Percentiles rank a stretch among this genome's conserved stretches.
phyloP scores from a whole-genome alignment of 768 basidiomycete genomes.

The Collybia sordida region DNA sequence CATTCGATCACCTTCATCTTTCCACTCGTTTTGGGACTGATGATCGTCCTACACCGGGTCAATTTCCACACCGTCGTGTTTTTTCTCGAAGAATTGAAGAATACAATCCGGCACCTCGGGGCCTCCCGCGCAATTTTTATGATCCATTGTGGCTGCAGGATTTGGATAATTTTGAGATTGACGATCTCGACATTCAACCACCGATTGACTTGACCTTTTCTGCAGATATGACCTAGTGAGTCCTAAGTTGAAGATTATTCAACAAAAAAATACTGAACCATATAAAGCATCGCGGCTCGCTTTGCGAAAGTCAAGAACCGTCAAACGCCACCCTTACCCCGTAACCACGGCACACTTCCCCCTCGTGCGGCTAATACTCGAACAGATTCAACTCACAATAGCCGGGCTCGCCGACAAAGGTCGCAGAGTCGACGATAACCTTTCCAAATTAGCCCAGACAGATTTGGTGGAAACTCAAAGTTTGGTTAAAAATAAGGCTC shows the following conservation, averaged over 20 bases:
- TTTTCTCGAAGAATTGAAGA: background rate
- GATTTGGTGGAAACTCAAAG: no score
- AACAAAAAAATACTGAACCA: background rate
- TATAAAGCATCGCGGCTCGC: background rate
- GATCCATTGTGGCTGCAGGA: constrained; percentile 4
- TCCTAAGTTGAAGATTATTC: no score
- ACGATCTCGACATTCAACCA: constrained; percentile 3
- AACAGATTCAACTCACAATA: no score
- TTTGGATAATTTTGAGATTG: constrained; percentile 2
- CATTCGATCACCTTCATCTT: constrained; percentile 8
- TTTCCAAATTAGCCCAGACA: no score
- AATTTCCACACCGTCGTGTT: constrained; percentile 8
- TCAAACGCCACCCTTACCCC: background rate
- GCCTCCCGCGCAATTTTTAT: constrained; percentile 10
- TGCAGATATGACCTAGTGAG: background rate
- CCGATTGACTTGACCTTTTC: background rate
- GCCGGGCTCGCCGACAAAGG: no score
- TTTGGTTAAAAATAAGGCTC: no score
- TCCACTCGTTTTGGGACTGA: constrained; percentile 3
- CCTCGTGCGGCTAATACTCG: no score
- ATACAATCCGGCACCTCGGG: background rate
- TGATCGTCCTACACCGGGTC: constrained; percentile 3
- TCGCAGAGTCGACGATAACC: no score
- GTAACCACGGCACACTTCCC: no score
- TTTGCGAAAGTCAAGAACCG: background rate